These are phyloP conservation scores for Boletus rufocinnamomeus DNA, from an alignment of 768 basidiomycete species.

Conservation along the genomic window DNA sequence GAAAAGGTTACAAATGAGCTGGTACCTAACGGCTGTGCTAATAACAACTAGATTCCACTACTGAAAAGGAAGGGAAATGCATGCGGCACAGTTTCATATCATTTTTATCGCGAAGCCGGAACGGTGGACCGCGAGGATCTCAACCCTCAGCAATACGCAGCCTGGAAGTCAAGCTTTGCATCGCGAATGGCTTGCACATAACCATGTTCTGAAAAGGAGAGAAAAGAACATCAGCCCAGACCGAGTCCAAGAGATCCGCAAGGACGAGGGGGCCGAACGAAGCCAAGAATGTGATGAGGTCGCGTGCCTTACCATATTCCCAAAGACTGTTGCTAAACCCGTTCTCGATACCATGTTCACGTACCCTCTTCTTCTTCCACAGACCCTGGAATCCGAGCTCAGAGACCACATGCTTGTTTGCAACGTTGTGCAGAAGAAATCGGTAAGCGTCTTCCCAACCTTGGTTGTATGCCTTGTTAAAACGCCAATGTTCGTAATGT, in stretches of 20 bases:
- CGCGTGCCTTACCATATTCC: constrained; percentile 57
- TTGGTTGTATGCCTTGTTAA: constrained; percentile 59
- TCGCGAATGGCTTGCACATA: constrained; percentile 55
- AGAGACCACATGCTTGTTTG: constrained; percentile 34
- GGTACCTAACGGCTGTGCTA: not conserved
- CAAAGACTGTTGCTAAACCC: constrained; percentile 50
- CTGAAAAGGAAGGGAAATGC: not conserved
- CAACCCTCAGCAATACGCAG: constrained; percentile 33
- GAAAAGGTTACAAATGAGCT: not conserved
- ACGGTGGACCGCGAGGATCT: not conserved
- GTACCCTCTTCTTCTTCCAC: constrained; percentile 52
- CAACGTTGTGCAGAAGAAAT: constrained; percentile 45
- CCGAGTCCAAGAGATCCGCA: not conserved
- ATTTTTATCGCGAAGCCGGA: not conserved
- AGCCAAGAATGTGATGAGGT: not conserved
- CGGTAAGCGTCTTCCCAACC: constrained; percentile 74
- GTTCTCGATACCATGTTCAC: constrained; percentile 45
- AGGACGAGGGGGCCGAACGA: not conserved
- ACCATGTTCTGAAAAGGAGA: constrained; percentile 51
- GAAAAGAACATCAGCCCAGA: not conserved
- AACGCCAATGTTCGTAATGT: constrained; percentile 66
- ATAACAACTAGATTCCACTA: not conserved
- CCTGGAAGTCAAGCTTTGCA: constrained; percentile 41
- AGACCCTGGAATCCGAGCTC: constrained; percentile 67
- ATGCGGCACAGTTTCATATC: not conserved